Evolutionary conservation across 805 yeast genomes (phyloP), one percentile per base, ranked within the genome.

Genomic region (Maudiozyma barnettii): DNA sequence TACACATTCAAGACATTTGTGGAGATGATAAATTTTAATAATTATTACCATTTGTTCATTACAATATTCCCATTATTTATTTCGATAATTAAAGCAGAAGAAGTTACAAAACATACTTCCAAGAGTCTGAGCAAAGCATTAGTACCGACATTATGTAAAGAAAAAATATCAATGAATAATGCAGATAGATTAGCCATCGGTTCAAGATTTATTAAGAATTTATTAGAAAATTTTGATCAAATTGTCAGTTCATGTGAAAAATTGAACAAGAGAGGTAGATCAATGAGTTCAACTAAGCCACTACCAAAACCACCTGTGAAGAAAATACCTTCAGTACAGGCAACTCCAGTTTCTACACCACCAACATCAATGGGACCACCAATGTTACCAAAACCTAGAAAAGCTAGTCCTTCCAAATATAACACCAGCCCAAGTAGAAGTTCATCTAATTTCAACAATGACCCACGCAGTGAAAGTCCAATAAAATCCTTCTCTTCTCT

Each of bases 81-180:
- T n/a, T 63, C 67, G 13, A 65, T 78, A 12, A 57, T 76, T n/a
- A 50, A 58, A 3, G 63, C 68, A 40, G 29, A 55, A 1, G 58
- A 61, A 3, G 50, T 51, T 1, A 77, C 84, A 20, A 71, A 66
- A 51, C 82, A 76, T 53, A 64, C 58, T 36, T 46, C 59, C 18
- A 58, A 43, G 18, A 55, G 64, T 3, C 51, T 65, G 44, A 59
- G 82, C 41, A 73, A 70, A 52, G 66, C 77, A 22, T 56, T 82
- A 39, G 69, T 77, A 8, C 78, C 81, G 18, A 73, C 82, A 13
- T 54, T 84, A 30, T 73, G 82, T 47, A 82, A 82, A 40, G 76
- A 76, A 53, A 65, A 64, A 31, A 57, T 69, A 3, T 68, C 73
- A 4, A 54, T 67, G 21, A 61, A 61, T 47, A 74, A 71, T 49